These are phyloP conservation scores for Spizellomyces punctatus DNA, from an alignment of 192 early-diverging fungal genomes.

Conservation along the genomic window DNA sequence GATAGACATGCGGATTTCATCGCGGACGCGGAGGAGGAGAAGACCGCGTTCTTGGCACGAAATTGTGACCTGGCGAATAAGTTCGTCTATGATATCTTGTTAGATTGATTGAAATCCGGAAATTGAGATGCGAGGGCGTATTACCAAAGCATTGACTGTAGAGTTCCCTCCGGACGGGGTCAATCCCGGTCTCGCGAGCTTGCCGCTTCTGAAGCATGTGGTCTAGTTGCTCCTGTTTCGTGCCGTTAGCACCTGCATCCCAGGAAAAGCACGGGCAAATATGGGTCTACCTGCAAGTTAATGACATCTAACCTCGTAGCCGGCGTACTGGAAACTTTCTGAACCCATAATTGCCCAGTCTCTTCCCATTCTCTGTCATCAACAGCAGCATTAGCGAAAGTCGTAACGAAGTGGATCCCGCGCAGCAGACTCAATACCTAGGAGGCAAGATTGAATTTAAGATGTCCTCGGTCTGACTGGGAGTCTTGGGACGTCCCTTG, in stretches of 20 bases:
- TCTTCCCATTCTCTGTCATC: constrained; percentile 64
- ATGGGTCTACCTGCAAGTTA: constrained; percentile 48
- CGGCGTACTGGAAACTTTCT: constrained; percentile 31
- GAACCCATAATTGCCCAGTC: constrained; percentile 63
- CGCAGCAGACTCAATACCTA: constrained; percentile 29
- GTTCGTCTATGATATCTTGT: constrained; percentile 48
- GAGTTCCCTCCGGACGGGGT: constrained; percentile 61
- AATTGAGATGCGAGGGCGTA: not conserved
- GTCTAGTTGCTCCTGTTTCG: constrained; percentile 61
- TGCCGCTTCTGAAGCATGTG: constrained; percentile 69
- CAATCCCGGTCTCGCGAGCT: constrained; percentile 65
- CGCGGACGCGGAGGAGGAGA: constrained; percentile 59
- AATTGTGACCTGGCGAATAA: constrained; percentile 70
- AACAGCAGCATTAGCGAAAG: no score
- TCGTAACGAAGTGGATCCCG: no score
- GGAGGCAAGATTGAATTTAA: constrained; percentile 65
- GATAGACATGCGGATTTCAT: constrained; percentile 71
- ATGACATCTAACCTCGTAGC: constrained; percentile 58
- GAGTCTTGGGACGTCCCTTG: constrained; percentile 59
- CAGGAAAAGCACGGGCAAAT: not conserved
- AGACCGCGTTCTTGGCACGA: constrained; percentile 66
- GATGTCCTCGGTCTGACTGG: constrained; percentile 66
- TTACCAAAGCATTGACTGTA: constrained; percentile 69
- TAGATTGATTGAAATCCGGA: not conserved
- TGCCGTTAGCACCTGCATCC: not conserved